phyloP scores from a whole-genome alignment of 2,329 filamentous ascomycete genomes.

The Pezicula carpinea region DNA sequence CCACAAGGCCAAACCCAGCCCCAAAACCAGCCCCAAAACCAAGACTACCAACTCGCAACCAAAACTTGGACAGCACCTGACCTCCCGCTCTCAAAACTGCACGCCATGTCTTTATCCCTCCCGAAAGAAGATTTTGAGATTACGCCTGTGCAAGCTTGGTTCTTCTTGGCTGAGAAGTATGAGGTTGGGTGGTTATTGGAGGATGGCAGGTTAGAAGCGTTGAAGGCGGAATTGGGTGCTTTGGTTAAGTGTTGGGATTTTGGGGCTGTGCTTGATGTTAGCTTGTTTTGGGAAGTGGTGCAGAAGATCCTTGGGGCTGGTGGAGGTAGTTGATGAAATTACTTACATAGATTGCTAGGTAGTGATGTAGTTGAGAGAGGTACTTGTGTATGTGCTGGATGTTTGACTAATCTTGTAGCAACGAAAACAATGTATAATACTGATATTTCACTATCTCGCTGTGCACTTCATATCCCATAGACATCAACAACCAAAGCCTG shows the following conservation, averaged over 20 bases:
- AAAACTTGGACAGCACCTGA: constrained; percentile 7
- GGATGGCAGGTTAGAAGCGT: constrained; percentile 7
- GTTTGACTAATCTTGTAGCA: no score
- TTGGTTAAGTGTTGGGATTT: constrained; percentile 22
- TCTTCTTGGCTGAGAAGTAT: constrained; percentile 15
- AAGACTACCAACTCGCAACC: background rate
- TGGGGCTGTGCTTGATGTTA: constrained; percentile 23
- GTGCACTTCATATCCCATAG: no score
- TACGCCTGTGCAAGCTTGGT: constrained; percentile 28
- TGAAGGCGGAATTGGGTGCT: constrained; percentile 17
- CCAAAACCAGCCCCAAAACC: background rate
- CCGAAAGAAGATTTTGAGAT: constrained; percentile 22
- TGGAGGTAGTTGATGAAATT: background rate
- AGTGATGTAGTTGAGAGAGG: no score
- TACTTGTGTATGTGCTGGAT: no score
- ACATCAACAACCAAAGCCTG: no score
- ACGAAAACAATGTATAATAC: background rate
- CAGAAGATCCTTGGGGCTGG: background rate
- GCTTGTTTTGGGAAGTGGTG: constrained; percentile 20
- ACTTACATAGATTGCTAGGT: background rate
- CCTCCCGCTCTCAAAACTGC: constrained; percentile 10
- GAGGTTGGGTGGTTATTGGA: constrained; percentile 6
- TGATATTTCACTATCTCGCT: no score
- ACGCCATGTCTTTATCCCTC: constrained; percentile 15
- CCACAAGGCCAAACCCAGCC: background rate